Conservation (phyloP, 805 yeast genomes). For the Barnettozyma siamensis region DNA sequence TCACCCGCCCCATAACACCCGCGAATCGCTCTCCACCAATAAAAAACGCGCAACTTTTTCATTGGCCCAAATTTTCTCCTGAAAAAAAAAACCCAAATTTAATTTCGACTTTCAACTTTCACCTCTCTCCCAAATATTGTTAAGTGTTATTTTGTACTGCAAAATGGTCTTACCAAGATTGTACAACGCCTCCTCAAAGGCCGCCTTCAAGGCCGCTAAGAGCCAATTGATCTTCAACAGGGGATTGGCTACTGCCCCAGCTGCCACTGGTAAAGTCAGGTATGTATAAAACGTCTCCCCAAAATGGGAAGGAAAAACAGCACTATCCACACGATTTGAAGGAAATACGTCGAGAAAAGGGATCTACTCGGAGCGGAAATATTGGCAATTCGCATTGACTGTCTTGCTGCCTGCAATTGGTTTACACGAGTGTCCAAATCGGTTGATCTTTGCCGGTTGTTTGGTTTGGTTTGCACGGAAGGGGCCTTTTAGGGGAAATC, state of each 20-base stretch:
- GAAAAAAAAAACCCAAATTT: constrained; percentile 13
- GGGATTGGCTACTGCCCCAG: constrained; percentile 74
- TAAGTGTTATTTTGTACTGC: constrained; percentile 8
- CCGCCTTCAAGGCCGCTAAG: constrained; percentile 85
- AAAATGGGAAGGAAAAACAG: too few species aligned
- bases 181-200: constrained; percentile 65
- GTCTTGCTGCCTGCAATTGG: too few species aligned
- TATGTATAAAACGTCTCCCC: too few species aligned
- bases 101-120: neutral
- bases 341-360: too few species aligned
- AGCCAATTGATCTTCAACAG: constrained; percentile 71
- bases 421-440: too few species aligned
- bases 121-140: constrained; percentile 4
- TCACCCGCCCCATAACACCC: constrained; percentile 2
- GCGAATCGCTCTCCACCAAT: neutral
- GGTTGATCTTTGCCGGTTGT: too few species aligned
- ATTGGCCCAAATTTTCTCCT: constrained; percentile 2
- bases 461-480: too few species aligned
- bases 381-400: too few species aligned
- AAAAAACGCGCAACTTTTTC: constrained; percentile 1
- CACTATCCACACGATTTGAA: too few species aligned
- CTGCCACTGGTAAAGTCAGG: constrained; percentile 81
- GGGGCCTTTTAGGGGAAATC: too few species aligned
- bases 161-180: constrained; percentile 51
- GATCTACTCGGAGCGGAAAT: too few species aligned